Evolutionary conservation across 495 filamentous ascomycete species (phyloP), one percentile per base, ranked within the genome.

Genomic region (Bacidia rubella): DNA sequence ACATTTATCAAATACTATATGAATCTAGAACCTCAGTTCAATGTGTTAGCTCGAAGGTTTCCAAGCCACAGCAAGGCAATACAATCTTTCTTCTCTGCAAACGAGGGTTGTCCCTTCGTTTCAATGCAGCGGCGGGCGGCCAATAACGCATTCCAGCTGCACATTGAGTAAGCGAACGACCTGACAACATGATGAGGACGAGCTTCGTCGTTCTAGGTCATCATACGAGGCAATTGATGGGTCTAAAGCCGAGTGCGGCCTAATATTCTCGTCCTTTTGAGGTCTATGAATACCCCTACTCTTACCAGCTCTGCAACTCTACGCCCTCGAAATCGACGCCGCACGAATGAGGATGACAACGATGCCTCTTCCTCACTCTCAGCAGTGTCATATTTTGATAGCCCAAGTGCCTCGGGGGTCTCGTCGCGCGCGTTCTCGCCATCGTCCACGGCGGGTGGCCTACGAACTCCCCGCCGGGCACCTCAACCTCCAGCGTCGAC

Each of bases 381-480:
- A 5, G 12, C 41, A 9, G 17, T 44, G 15, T 17, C 5, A 44
- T 17, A 44, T 44, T 17, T 9, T 20, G 41, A n/a, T 44, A 44
- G 5, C 26, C 26, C 52, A 3, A 5, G 47, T 39, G 15, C 40
- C 12, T 46, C 44, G 22, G 69, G 71, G 17, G 65, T 65, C 29
- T 60, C 68, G 25, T 72, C 73, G 32, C 68, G 71, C 48, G 63
- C 68, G 42, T 61, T 63, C 17, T 77, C 74, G 32, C 73, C 74
- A 32, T 65, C 74, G 40, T 71, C 74, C 10, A 68, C 65, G 62
- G 70, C 61, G 55, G 66, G 70, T 47, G 69, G 68, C 32, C 74
- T 73, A 40, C 50, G 47, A 26, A 44, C 49, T 25, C 44, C 42
- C n/a, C 25, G 24, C 7, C 5, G 29, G 15, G 29, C 29, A 35